Evolutionary conservation across 805 yeast genomes (phyloP).

Genomic region (Kuraishia hungarica): DNA sequence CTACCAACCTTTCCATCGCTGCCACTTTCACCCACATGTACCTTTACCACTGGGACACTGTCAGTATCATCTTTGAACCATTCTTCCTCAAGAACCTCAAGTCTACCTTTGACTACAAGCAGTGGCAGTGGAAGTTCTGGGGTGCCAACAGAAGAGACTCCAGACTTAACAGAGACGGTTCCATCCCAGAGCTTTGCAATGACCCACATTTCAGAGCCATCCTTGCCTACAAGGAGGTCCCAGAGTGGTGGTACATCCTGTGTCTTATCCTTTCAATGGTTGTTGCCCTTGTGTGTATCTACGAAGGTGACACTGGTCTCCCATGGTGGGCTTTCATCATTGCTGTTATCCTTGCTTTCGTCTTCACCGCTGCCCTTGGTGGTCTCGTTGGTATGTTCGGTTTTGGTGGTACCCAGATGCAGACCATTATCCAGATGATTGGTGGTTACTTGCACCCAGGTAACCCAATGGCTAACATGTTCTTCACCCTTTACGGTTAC

Average conservation of each 20-base stretch:
- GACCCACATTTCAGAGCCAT: slow-evolving; percentile 37
- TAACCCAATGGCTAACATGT: slow-evolving; percentile 51
- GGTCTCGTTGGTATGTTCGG: slow-evolving; percentile 57
- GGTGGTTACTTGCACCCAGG: slow-evolving; percentile 62
- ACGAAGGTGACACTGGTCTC: slow-evolving; percentile 39
- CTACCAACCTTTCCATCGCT: slow-evolving; percentile 23
- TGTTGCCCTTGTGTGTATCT: slow-evolving; percentile 29
- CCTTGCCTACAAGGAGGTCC: slow-evolving; percentile 56
- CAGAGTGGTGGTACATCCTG: slow-evolving; percentile 60
- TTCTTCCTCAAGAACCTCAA: slow-evolving; percentile 8
- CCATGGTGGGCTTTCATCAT: slow-evolving; percentile 59
- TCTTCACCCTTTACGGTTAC: slow-evolving; percentile 52
- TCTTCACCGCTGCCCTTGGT: slow-evolving; percentile 48
- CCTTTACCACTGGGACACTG: slow-evolving; percentile 18
- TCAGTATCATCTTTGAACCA: slow-evolving; percentile 17
- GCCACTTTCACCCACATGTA: slow-evolving; percentile 24
- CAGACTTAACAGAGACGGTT: slow-evolving; percentile 14
- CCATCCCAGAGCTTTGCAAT: slow-evolving; percentile 10
- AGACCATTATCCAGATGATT: slow-evolving; percentile 55
- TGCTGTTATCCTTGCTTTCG: slow-evolving; percentile 43
- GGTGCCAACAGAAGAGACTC: slow-evolving; percentile 21
- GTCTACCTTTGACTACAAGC: slow-evolving; percentile 24
- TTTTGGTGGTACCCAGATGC: slow-evolving; percentile 48
- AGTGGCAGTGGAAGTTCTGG: slow-evolving; percentile 37
- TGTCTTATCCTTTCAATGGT: slow-evolving; percentile 37